phyloP scores from a whole-genome alignment of 176 grass and related monocot genomes.

The Chloris gayana region DNA sequence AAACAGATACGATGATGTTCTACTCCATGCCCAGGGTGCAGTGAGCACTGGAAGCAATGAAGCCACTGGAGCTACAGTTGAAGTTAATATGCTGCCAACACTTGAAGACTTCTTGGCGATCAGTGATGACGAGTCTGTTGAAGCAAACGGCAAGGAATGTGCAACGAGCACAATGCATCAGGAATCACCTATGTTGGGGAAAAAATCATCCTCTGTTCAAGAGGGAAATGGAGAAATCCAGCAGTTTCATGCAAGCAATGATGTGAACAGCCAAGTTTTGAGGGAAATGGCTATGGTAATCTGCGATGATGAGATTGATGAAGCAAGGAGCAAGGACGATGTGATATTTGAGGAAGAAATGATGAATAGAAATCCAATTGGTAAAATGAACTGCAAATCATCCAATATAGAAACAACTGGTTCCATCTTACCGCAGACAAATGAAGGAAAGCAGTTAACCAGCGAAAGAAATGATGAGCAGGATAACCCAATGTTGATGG shows the following conservation, averaged over 20 bases:
- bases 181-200: neutral
- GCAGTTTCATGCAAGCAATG: too few relatives aligned
- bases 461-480: neutral
- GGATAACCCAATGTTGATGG: neutral
- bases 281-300: too few relatives aligned
- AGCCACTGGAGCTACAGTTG: conserved; percentile 1
- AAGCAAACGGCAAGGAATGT: neutral
- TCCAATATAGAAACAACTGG: too few relatives aligned
- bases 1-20: neutral
- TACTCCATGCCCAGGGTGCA: conserved; percentile 3
- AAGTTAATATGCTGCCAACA: conserved; percentile 17
- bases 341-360: neutral
- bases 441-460: neutral
- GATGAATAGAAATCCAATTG: neutral
- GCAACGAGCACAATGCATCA: neutral
- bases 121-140: conserved; percentile 11
- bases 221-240: too few relatives aligned
- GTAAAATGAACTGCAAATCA: conserved; percentile 22
- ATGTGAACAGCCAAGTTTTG: too few relatives aligned
- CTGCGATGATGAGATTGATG: too few relatives aligned
- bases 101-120: conserved; percentile 21
- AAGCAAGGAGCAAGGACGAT: too few relatives aligned
- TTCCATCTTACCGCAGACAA: neutral
- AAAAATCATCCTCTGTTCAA: too few relatives aligned
- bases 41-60: conserved; percentile 11